These are phyloP conservation scores for Penicillium crustosum DNA, from an alignment of 2,329 filamentous ascomycete species.

Conservation along the genomic window DNA sequence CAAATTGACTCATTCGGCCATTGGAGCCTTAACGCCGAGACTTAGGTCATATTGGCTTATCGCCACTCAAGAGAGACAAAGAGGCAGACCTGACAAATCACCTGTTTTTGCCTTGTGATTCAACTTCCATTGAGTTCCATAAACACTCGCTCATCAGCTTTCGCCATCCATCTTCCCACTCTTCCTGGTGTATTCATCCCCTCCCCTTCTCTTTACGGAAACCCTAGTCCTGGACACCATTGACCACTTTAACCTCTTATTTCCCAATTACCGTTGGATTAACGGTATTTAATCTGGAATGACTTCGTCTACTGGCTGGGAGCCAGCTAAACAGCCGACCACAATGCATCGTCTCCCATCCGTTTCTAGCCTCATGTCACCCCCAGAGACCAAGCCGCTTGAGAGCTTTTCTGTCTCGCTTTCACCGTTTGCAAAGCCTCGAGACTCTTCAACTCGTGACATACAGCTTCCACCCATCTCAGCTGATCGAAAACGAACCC, in stretches of 20 bases:
- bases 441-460: constrained; percentile 30
- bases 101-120: constrained; percentile 13
- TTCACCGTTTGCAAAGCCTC: constrained; percentile 31
- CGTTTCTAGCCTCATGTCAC: constrained; percentile 49
- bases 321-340: constrained; percentile 23
- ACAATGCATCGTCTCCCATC: constrained; percentile 45
- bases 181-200: constrained; percentile 2
- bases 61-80: constrained; percentile 17
- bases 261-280: background rate
- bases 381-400: constrained; percentile 51
- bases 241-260: background rate
- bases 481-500: constrained; percentile 42
- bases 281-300: constrained; percentile 20
- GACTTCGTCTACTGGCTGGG: constrained; percentile 29
- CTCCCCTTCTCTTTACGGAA: background rate
- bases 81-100: constrained; percentile 24
- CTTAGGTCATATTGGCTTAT: constrained; percentile 15
- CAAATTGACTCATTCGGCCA: constrained; percentile 20
- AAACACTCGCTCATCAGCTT: constrained; percentile 9
- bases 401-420: constrained; percentile 45
- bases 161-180: constrained; percentile 2
- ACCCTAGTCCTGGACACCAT: background rate
- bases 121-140: constrained; percentile 27
- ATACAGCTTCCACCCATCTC: constrained; percentile 45
- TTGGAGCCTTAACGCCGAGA: constrained; percentile 21